A percentile compares a stretch with the other conserved stretches of the same genome.
These are phyloP conservation scores for Ceratobasidium sp. DNA, from an alignment of 1,284 basidiomycete genomes.

Conservation along the genomic window DNA sequence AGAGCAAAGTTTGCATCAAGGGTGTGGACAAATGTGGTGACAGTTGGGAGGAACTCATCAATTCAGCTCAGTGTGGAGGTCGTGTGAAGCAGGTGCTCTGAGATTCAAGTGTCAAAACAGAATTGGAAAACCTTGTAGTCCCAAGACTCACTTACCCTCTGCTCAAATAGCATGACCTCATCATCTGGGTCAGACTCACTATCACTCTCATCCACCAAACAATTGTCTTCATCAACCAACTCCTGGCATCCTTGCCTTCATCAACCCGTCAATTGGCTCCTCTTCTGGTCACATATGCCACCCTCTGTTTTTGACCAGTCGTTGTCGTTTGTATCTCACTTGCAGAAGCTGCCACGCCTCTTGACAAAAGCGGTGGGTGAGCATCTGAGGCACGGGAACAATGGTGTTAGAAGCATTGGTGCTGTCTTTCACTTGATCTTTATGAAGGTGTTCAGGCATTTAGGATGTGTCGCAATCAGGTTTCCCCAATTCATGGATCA, in stretches of 20 bases:
- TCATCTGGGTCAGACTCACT: background rate
- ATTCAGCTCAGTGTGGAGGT: background rate
- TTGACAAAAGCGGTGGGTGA: too few species aligned
- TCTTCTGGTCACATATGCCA: background rate
- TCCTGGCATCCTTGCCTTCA: too few species aligned
- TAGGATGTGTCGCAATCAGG: constrained; percentile 46
- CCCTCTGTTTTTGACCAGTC: background rate
- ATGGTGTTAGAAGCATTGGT: too few species aligned
- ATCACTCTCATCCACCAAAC: background rate
- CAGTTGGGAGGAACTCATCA: background rate
- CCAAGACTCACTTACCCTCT: background rate
- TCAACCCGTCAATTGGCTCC: background rate
- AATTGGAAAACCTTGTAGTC: background rate
- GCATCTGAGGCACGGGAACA: too few species aligned
- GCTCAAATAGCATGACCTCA: background rate
- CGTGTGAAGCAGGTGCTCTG: background rate
- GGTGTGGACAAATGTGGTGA: background rate
- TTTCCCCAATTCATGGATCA: constrained; percentile 36
- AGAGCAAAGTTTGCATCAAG: background rate
- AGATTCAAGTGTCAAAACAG: background rate
- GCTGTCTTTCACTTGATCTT: background rate
- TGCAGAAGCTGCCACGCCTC: too few species aligned
- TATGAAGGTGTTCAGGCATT: constrained; percentile 45
- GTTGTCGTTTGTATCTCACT: too few species aligned
- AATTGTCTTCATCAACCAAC: too few species aligned